Conservation (phyloP, 108 stramenopile species). For the Schizochytrium sp. region DNA sequence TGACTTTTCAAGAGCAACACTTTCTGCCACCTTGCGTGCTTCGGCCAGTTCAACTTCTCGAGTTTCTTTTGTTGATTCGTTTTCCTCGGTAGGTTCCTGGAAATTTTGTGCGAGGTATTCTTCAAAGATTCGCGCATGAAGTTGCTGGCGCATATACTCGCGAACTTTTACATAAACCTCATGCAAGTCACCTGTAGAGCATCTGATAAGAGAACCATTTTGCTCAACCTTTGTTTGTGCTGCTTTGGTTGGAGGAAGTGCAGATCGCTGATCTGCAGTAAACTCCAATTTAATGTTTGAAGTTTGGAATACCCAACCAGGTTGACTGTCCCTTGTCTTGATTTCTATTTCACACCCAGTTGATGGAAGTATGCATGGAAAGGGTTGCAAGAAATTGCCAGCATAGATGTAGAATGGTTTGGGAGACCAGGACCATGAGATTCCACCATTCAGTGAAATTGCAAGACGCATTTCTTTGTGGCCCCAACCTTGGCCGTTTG, state of each 20-base stretch:
- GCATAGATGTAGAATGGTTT: neutral
- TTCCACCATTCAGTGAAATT: neutral
- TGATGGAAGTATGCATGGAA: too few relatives aligned
- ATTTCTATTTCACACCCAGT: neutral
- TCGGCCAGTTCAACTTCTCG: neutral
- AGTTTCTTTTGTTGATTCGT: neutral
- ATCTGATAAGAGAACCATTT: neutral
- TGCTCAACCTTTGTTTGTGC: neutral
- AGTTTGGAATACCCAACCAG: neutral
- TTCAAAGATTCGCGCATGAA: neutral
- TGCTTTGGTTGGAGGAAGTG: neutral
- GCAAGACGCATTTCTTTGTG: neutral
- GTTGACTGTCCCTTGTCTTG: neutral
- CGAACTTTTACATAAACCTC: constrained; percentile 6
- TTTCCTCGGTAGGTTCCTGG: neutral
- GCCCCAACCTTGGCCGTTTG: constrained; percentile 58
- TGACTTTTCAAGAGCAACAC: neutral
- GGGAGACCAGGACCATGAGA: neutral
- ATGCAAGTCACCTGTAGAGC: constrained; percentile 5
- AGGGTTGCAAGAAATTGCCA: neutral
- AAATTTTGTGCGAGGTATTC: neutral
- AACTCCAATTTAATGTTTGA: neutral
- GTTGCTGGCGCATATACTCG: neutral
- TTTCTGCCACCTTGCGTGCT: neutral
- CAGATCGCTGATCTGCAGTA: neutral